phyloP scores from a whole-genome alignment of 768 basidiomycete genomes.

The Boletus rubropictus region DNA sequence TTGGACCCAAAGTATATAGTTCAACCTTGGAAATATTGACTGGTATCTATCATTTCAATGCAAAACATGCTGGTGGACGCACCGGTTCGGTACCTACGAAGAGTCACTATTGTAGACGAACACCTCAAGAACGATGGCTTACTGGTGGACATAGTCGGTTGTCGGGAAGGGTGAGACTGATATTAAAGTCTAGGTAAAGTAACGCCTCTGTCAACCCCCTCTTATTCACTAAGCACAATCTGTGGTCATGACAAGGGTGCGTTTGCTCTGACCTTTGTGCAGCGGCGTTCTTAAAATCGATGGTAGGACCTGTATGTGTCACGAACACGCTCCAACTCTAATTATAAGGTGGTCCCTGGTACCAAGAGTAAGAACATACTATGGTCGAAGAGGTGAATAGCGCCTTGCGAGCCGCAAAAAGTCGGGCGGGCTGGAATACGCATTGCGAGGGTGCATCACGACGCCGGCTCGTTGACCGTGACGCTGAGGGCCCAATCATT shows the following conservation, averaged over 20 bases:
- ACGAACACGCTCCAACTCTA: slow-evolving; percentile 22
- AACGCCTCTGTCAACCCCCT: slow-evolving; percentile 80
- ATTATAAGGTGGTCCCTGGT: not conserved
- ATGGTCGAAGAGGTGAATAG: slow-evolving; percentile 50
- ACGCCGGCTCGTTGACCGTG: no score
- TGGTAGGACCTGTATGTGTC: slow-evolving; percentile 34
- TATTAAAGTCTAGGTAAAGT: slow-evolving; percentile 64
- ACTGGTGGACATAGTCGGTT: slow-evolving; percentile 88
- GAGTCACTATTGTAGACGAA: not conserved
- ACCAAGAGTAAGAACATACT: slow-evolving; percentile 36
- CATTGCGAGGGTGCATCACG: slow-evolving; percentile 45
- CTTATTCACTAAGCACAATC: slow-evolving; percentile 9
- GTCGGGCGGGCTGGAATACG: slow-evolving; percentile 46
- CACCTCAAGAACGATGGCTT: slow-evolving; percentile 20
- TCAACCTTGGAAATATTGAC: slow-evolving; percentile 45
- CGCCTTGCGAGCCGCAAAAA: slow-evolving; percentile 52
- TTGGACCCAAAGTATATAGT: slow-evolving; percentile 84
- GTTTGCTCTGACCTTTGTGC: slow-evolving; percentile 54
- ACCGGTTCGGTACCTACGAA: slow-evolving; percentile 69
- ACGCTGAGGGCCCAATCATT: no score
- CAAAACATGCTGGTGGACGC: not conserved
- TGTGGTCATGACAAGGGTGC: not conserved
- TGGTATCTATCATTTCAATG: no score
- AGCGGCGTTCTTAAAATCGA: slow-evolving; percentile 71
- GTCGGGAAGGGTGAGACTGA: slow-evolving; percentile 55